Base-by-base conservation (phyloP, 2,329 filamentous ascomycete species). In the Paecilomyces formosus region DNA sequence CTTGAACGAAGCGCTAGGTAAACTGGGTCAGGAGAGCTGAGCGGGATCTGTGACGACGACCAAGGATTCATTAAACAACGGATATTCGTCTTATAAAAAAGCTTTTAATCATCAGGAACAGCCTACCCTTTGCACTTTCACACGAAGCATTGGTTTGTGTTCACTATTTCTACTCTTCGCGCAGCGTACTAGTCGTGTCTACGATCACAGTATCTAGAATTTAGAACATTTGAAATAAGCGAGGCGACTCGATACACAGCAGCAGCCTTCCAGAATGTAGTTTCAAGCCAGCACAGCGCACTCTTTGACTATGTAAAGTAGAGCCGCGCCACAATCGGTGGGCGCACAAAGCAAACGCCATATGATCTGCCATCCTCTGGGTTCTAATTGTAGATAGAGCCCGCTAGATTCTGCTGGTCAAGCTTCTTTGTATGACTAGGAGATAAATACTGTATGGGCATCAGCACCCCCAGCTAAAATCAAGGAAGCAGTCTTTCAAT, bases 1-100 rank as follows among this genome's bases (percentile, higher is more conserved):
- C 69, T 72, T 87, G 50, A 75, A 68, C 22, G 80, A 82, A 56
- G 84, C 85, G 62, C 72, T 87, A 63, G 79, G 76, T 22, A 80
- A 76, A 60, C 66, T 88, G 62, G 85, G 85, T 5, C 76, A 74
- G 60, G 85, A 87, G 68, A 81, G 77, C 64, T 77, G 65, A 68
- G n/a, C 21, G 18, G 18, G 52, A 55, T 45, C 8, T 45, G 13
- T 45, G 39, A 45, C n/a, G n/a, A 8, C 30, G 21, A 35, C 7
- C 39, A 45, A 45, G n/a, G 39, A 45, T 18, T 45, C 7, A 18
- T 45, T 18, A 31, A 31, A 31, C 30, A 45, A 45, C 39, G 39
- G 39, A 45, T 45, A 45, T 45, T 45, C 7, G 18, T 45, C 39
- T 18, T 18, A 18, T 18, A 1, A 45, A 45, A 45, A 45, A 21